A percentile compares a stretch with the other conserved stretches of the same genome.
Conservation (phyloP, 208 protist species). For the Trypanosoma congolense region DNA sequence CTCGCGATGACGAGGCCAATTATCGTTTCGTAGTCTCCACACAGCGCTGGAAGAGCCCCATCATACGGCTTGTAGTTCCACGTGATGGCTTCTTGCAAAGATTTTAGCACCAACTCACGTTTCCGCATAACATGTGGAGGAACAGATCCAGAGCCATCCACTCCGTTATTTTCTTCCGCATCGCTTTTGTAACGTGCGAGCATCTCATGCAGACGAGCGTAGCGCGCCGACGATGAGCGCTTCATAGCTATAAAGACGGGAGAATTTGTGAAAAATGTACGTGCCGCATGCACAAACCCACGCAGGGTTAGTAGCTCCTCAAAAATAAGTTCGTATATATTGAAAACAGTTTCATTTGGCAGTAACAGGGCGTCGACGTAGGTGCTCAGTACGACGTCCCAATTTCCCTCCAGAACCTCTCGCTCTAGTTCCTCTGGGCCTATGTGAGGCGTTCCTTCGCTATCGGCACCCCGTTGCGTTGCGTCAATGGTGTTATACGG, state of each 20-base stretch:
- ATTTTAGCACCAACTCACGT: conserved; percentile 38
- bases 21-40: no score
- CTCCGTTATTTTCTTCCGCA: conserved; percentile 17
- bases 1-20: no score
- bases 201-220: conserved; percentile 58
- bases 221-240: conserved; percentile 35
- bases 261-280: conserved; percentile 68
- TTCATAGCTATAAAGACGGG: conserved; percentile 67
- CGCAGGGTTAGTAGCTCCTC: conserved; percentile 72
- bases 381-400: conserved; percentile 55
- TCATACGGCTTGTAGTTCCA: conserved; percentile 46
- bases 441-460: background rate
- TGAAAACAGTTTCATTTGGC: conserved; percentile 55
- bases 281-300: conserved; percentile 51
- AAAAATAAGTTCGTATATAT: conserved; percentile 75
- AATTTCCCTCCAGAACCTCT: conserved; percentile 66
- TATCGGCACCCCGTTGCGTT: conserved; percentile 6
- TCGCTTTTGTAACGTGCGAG: conserved; percentile 33
- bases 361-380: conserved; percentile 68
- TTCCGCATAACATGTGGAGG: conserved; percentile 27
- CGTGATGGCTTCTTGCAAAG: conserved; percentile 44
- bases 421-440: conserved; percentile 31
- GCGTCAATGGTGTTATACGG: conserved; percentile 75
- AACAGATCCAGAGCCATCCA: background rate
- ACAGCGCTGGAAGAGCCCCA: conserved; percentile 37